These are phyloP conservation scores for Sutorius eximius DNA, from an alignment of 1,284 basidiomycete species.

Conservation along the genomic window DNA sequence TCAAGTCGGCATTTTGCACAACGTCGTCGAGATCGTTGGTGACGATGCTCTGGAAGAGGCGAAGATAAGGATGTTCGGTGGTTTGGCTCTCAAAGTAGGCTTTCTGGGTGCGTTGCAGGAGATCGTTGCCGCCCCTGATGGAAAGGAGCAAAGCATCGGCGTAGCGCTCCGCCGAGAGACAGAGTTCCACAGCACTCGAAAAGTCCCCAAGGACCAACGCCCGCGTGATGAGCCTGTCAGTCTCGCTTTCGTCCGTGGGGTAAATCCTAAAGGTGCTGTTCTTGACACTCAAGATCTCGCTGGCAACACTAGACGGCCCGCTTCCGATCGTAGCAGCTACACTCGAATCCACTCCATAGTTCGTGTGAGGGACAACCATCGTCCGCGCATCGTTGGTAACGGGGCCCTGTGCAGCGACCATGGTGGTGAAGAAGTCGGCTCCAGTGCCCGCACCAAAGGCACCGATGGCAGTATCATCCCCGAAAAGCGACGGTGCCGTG, in stretches of 20 bases:
- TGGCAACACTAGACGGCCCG: constrained; percentile 80
- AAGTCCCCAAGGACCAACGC: constrained; percentile 96
- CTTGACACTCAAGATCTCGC: constrained; percentile 44
- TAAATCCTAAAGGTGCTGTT: constrained; percentile 91
- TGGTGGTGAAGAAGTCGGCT: constrained; percentile 90
- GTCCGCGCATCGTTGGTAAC: constrained; percentile 54
- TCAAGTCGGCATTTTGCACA: constrained; percentile 86
- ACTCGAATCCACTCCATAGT: constrained; percentile 79
- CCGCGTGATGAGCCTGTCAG: constrained; percentile 88
- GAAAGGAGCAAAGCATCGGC: constrained; percentile 95
- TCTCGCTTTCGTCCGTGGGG: constrained; percentile 84
- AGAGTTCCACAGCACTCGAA: constrained; percentile 87
- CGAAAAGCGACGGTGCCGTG: constrained; percentile 86
- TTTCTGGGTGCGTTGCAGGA: constrained; percentile 90
- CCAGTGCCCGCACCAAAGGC: constrained; percentile 62
- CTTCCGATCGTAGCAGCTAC: constrained; percentile 90
- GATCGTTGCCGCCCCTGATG: constrained; percentile 85
- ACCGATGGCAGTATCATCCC: constrained; percentile 67
- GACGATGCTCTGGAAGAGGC: constrained; percentile 94
- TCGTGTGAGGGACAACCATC: constrained; percentile 74
- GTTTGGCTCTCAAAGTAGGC: constrained; percentile 90
- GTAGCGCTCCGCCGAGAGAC: constrained; percentile 86
- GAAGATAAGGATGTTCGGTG: constrained; percentile 80
- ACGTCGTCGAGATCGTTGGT: constrained; percentile 76
- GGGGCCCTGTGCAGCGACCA: constrained; percentile 52